These are phyloP conservation scores for Phyllachora maydis DNA, from an alignment of 2,329 filamentous ascomycete species.

Conservation along the genomic window DNA sequence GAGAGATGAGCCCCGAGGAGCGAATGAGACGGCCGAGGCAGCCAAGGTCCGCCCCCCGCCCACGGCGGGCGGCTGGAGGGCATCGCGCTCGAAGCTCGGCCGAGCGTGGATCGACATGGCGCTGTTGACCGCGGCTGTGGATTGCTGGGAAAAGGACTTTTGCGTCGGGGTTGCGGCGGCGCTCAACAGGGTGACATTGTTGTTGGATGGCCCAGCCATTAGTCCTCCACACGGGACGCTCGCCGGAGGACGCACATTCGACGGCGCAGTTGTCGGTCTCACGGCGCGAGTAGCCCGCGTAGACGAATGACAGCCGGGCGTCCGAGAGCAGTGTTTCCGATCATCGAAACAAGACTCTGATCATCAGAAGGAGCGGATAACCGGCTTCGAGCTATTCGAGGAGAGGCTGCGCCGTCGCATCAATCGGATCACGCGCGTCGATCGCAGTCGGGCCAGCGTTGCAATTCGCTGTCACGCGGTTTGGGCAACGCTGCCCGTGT, in stretches of 20 bases:
- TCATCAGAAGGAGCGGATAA: too few relatives aligned
- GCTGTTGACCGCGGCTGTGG: conserved; percentile 12
- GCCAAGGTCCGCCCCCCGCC: conserved; percentile 27
- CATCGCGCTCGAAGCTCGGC: conserved; percentile 31
- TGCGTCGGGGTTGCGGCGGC: conserved; percentile 31
- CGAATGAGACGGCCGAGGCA: conserved; percentile 37
- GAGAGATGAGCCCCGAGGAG: conserved; percentile 46
- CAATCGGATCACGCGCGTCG: too few relatives aligned
- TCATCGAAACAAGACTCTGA: too few relatives aligned
- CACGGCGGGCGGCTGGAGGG: conserved; percentile 23
- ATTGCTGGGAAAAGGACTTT: conserved; percentile 25
- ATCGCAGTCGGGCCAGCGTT: too few relatives aligned
- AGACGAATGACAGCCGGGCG: too few relatives aligned
- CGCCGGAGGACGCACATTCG: conserved; percentile 10
- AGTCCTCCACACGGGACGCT: conserved; percentile 11
- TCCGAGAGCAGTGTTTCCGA: too few relatives aligned
- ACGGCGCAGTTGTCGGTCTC: too few relatives aligned
- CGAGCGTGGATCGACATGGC: conserved; percentile 11
- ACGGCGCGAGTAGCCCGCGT: too few relatives aligned
- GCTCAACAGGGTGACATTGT: conserved; percentile 33
- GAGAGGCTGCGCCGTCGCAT: too few relatives aligned
- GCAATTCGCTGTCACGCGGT: too few relatives aligned
- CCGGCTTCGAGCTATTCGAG: too few relatives aligned
- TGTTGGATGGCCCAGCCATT: conserved; percentile 14
- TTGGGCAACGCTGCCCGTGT: too few relatives aligned